Conservation (phyloP, 2,329 filamentous ascomycete species). For the Anisogramma anomala region DNA sequence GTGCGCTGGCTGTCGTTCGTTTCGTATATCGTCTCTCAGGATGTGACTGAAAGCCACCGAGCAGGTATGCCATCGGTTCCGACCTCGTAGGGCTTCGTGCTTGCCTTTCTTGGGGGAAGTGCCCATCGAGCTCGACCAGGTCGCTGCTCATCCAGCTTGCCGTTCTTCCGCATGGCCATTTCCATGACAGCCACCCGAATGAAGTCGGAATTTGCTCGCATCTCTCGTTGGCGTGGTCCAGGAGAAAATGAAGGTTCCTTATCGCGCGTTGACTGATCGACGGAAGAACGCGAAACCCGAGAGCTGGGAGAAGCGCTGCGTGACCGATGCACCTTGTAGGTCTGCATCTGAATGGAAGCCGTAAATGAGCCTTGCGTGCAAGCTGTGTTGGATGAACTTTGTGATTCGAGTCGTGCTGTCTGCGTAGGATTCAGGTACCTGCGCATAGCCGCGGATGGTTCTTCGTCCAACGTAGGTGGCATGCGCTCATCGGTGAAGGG, state of each 20-base stretch:
- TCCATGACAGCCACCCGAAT: conserved; percentile 62
- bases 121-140: conserved; percentile 58
- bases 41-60: conserved; percentile 36
- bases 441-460: conserved; percentile 53
- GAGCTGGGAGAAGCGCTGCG: conserved; percentile 25
- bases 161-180: conserved; percentile 57
- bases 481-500: conserved; percentile 58
- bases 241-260: conserved; percentile 25
- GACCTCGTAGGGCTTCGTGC: conserved; percentile 42
- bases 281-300: conserved; percentile 7
- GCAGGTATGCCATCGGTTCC: conserved; percentile 46
- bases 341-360: conserved; percentile 62
- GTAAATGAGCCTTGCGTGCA: conserved; percentile 34
- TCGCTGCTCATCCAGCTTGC: conserved; percentile 54
- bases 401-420: conserved; percentile 33
- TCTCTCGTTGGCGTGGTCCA: conserved; percentile 49
- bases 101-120: conserved; percentile 51
- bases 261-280: conserved; percentile 20
- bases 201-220: conserved; percentile 60
- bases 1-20: not conserved
- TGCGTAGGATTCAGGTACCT: conserved; percentile 57
- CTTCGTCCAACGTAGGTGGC: conserved; percentile 50
- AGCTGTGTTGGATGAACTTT: conserved; percentile 16
- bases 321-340: conserved; percentile 49
- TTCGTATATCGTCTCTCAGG: not conserved